Base-by-base conservation (phyloP, 1,284 basidiomycete genomes). In the Rhodotorula sp. region DNA sequence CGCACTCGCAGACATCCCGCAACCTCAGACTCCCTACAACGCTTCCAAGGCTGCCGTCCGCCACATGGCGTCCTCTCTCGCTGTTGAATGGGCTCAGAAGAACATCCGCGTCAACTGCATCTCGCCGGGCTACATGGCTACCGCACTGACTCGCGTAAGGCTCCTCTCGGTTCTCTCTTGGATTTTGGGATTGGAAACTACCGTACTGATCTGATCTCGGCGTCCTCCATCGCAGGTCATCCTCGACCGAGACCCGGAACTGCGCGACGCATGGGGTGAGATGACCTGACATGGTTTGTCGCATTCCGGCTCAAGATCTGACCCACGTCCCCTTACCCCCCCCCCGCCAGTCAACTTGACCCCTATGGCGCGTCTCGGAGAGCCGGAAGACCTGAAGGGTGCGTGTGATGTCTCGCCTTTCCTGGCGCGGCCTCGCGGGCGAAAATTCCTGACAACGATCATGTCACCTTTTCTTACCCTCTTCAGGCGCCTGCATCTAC, bases 21-120 rank as follows among this genome's bases (percentile, higher is more conserved):
- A 65, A 43, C 63, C 63, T 47, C 95, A 98, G 85, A 91, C 92
- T 2, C 94, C 95, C 0, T 98, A 98, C 83, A 98, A 97, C 81
- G 90, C 92, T n/a, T 94, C 93, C 7, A 69, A 70, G 62, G 66
- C 66, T 34, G 70, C 92, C 64, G 92, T 95, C 48, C 89, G 89
- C 79, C 93, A 95, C 78, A 90, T 95, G 88, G 91, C 92, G 21
- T 85, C 89, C 1, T 90, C 88, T 76, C 84, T 95, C 63, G 92
- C 89, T 0, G 90, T 94, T 34, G 92, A 95, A 81, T 95, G 92
- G 92, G 92, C 92, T 3, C 90, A 89, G 31, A 83, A 86, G 65
- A 56, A 86, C 65, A 60, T 66, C 23, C 64, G 64, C 38, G 49
- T 58, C 48, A 63, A 63, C 62, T 63, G 62, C 54, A 63, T 63